Base-by-base conservation (phyloP, 805 yeast genomes). In the Candida lessepsii region DNA sequence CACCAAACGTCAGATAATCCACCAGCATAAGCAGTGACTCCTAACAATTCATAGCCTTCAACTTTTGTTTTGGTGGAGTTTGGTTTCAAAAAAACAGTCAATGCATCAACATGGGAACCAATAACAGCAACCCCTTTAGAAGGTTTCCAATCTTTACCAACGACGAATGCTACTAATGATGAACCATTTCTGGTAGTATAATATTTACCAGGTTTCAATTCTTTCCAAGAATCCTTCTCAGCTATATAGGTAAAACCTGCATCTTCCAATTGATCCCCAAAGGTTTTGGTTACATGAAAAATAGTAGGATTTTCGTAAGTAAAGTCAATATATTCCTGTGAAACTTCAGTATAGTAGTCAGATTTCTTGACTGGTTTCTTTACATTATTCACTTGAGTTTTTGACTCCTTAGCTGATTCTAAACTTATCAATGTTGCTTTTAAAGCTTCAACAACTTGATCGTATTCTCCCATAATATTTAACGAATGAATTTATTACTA, bases 1-100 rank as follows among this genome's bases (percentile, higher is more conserved):
- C 64, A 54, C 73, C 73, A 67, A 4, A 60, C 38, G 24, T 55
- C 51, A 26, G 53, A 57, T 23, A 65, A 50, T 2, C 61, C 49
- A 2, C 72, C 71, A 2, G 71, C 63, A 42, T 69, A 69, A 5
- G 65, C 62, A 7, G 71, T 71, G 10, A 67, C 71, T 1, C 71
- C 71, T 23, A 69, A 51, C 15, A 58, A 39, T 14, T 63, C 61
- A 45, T 65, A 69, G 4, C 70, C 71, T 27, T 56, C 56, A 3
- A 52, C 54, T 19, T 44, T 39, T 2, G 38, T 16, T 24, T 58
- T 56, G 10, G 43, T 40, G 8, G 63, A 54, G 9, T 40, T 44
- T 20, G 48, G 50, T 25, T 46, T 41, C 41, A 51, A 46, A 2
- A 42, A 42, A 5, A 59, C 58, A 1, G 70, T 59, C 21, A 69